Evolutionary conservation across 1,284 basidiomycete species (phyloP), one percentile per base, ranked within the genome.

Genomic region (Earliella scabrosa): DNA sequence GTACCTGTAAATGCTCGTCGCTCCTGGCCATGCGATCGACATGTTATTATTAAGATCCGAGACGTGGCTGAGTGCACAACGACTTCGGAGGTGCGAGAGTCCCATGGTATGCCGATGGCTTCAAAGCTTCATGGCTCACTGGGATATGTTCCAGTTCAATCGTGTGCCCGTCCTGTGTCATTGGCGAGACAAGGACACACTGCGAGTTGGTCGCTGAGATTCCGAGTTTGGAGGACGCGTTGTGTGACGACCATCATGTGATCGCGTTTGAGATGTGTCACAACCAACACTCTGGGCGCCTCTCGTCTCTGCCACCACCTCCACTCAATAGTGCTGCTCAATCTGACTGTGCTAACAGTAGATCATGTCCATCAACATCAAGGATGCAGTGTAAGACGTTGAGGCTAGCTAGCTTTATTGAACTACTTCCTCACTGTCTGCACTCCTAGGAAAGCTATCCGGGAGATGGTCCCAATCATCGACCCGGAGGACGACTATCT

Each of bases 401-500:
- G 8, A 9, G 8, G 18, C 35, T 2, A 27, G 7, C 13, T n/a
- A 23, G 21, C 24, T 20, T 53, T 13, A 7, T 7, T 18, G 9
- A 32, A 39, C 18, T n/a, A 32, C 10, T 21, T 44, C 36, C 26
- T 29, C 29, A 7, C 14, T 10, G 18, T 26, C 14, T 18, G 51
- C 13, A 13, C 47, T 43, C 56, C 5, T 45, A 90, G 88, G 50
- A 84, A 86, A 62, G 80, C 86, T 16, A 83, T 91, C 40, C 77
- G 77, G 60, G 85, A 84, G 56, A 87, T 90, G 81, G 73, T 80
- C 31, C 78, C 80, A 2, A 83, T 90, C 56, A 86, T 91, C 47
- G 85, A 88, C 64, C 86, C 88, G 2, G 86, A 87, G 36, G 87
- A 89, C 52, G 88, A 91, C 69, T 90, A 84, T 66, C 73, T 88